Conservation (phyloP, 495 filamentous ascomycete species). For the Aspergillus coremiiformis region DNA sequence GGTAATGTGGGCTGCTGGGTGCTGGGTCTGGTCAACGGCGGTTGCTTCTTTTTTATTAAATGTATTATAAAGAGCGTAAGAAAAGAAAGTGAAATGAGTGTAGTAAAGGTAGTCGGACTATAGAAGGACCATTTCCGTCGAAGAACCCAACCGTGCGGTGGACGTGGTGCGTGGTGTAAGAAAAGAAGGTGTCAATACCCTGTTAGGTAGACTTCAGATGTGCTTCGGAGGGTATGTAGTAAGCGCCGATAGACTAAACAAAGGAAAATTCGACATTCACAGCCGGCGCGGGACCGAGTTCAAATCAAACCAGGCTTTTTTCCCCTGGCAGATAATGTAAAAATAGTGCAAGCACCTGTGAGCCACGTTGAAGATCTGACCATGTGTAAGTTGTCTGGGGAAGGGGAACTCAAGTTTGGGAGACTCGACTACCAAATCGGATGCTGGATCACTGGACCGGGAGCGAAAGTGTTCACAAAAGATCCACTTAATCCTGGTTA, state of each 20-base stretch:
- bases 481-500: background rate
- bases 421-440: slow-evolving; percentile 7
- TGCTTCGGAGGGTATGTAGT: slow-evolving; percentile 1
- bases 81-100: background rate
- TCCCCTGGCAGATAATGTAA: slow-evolving; percentile 14
- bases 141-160: slow-evolving; percentile 1
- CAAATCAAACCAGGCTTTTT: slow-evolving; percentile 1
- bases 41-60: background rate
- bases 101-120: background rate
- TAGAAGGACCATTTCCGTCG: slow-evolving; percentile 7
- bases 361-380: slow-evolving; percentile 22
- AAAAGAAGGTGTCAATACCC: background rate
- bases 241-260: slow-evolving; percentile 3
- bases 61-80: background rate
- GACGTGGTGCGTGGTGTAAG: background rate
- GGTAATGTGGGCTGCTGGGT: background rate
- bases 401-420: slow-evolving; percentile 5
- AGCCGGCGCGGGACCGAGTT: background rate
- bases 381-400: slow-evolving; percentile 20
- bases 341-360: slow-evolving; percentile 11
- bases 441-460: slow-evolving; percentile 8
- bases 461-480: background rate
- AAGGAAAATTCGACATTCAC: background rate
- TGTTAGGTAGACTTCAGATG: background rate
- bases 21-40: background rate